These are phyloP conservation scores for Aspergillus ustus DNA, from an alignment of 2,329 filamentous ascomycete genomes.

Conservation along the genomic window DNA sequence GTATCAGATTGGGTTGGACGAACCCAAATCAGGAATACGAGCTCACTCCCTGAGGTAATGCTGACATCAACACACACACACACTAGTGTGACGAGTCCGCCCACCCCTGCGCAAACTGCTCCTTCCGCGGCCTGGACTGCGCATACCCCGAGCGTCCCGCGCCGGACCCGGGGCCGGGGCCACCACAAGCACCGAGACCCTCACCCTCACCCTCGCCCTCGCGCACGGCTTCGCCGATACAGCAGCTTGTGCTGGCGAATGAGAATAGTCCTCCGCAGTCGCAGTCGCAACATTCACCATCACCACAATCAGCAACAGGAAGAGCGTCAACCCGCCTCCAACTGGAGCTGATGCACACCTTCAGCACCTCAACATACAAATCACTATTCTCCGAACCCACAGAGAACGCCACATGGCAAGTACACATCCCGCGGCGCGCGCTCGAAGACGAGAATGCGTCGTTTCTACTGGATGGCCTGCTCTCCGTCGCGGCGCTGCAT, in stretches of 20 bases:
- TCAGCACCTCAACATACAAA: slow-evolving; percentile 1
- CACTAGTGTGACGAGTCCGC: neutral
- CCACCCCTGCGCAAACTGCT: neutral
- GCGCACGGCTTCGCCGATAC: neutral
- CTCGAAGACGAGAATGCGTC: neutral
- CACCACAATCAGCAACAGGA: no score
- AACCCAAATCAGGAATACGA: neutral
- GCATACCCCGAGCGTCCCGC: neutral
- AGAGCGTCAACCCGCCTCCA: neutral
- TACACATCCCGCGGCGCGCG: neutral
- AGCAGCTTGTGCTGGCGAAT: no score
- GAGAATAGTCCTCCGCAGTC: no score
- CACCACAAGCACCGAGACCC: no score
- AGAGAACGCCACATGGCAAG: neutral
- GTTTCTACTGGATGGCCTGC: neutral
- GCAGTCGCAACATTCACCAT: neutral
- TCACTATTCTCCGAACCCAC: neutral
- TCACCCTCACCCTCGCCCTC: no score
- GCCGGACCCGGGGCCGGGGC: no score
- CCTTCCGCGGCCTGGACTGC: neutral
- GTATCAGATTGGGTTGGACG: no score
- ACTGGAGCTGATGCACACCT: neutral
- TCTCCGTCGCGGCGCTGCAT: neutral
- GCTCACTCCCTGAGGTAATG: neutral
- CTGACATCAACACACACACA: no score